A percentile compares a stretch with the other conserved stretches of the same genome.
These are phyloP conservation scores for Aspergillus spinulosporus DNA, from an alignment of 2,329 filamentous ascomycete species.

Conservation along the genomic window DNA sequence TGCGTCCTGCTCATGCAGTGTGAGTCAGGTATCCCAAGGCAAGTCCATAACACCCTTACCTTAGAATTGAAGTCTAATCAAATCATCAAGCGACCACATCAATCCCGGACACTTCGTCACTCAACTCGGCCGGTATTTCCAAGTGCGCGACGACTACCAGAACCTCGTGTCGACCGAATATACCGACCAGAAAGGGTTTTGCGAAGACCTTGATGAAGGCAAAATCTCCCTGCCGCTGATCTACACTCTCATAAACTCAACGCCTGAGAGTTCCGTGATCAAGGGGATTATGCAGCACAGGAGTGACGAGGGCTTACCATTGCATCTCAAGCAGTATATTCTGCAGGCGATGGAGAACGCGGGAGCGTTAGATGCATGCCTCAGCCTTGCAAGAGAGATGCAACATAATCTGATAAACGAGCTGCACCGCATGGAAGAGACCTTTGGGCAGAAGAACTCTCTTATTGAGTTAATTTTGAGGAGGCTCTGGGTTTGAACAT, in stretches of 20 bases:
- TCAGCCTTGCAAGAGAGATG: not conserved
- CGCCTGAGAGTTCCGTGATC: not conserved
- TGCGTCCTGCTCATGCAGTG: not conserved
- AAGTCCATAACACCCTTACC: not conserved
- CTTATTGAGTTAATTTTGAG: not conserved
- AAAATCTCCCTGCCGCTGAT: slow-evolving; percentile 2
- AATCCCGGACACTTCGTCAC: not conserved
- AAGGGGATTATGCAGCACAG: not conserved
- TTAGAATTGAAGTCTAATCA: not conserved
- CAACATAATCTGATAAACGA: not conserved
- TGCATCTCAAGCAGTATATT: not conserved
- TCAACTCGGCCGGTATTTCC: slow-evolving; percentile 6
- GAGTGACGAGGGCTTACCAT: not conserved
- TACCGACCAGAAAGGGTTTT: slow-evolving; percentile 11
- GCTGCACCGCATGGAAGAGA: not conserved
- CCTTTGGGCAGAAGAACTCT: not conserved
- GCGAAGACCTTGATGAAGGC: slow-evolving; percentile 14
- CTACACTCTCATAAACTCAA: not conserved
- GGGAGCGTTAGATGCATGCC: not conserved
- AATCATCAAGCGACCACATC: not conserved
- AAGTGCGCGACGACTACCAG: slow-evolving; percentile 11
- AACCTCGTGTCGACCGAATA: slow-evolving; percentile 8
- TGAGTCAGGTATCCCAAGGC: not conserved
- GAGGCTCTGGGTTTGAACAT: not conserved
- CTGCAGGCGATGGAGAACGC: not conserved